phyloP scores from a whole-genome alignment of 225 moss, liverwort and hornwort genomes.

The Marchantia polymorpha region DNA sequence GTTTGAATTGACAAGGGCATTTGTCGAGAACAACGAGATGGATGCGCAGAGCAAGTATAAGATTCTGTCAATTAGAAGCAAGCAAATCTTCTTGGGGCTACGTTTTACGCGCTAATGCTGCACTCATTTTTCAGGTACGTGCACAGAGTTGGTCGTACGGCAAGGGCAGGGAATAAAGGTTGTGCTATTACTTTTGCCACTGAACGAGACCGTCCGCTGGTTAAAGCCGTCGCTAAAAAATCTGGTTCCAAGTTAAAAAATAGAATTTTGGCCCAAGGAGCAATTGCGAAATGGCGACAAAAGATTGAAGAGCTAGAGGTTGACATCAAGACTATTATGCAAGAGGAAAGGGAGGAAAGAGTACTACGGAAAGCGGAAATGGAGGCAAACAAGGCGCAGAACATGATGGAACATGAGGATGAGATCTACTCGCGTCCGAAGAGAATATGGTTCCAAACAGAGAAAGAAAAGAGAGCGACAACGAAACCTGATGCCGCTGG shows the following conservation, averaged over 20 bases:
- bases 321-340: constrained; percentile 75
- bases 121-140: constrained; percentile 63
- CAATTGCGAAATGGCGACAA: constrained; percentile 68
- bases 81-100: too few relatives aligned
- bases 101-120: too few relatives aligned
- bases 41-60: too few relatives aligned
- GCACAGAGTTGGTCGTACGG: constrained; percentile 95
- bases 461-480: constrained; percentile 66
- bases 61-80: too few relatives aligned
- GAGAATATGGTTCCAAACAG: constrained; percentile 82
- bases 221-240: constrained; percentile 89
- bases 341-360: constrained; percentile 87
- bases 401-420: constrained; percentile 91
- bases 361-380: constrained; percentile 93
- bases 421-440: constrained; percentile 92
- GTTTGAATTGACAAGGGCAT: too few relatives aligned
- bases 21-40: too few relatives aligned
- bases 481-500: constrained; percentile 42
- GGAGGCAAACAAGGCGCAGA: constrained; percentile 98
- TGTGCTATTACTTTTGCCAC: constrained; percentile 86
- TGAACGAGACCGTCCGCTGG: constrained; percentile 74
- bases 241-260: constrained; percentile 73
- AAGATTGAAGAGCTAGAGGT: constrained; percentile 91
- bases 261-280: constrained; percentile 61
- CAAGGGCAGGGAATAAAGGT: constrained; percentile 90